Base-by-base conservation (phyloP, 2,329 filamentous ascomycete genomes). In the Waltergamsia citrina region DNA sequence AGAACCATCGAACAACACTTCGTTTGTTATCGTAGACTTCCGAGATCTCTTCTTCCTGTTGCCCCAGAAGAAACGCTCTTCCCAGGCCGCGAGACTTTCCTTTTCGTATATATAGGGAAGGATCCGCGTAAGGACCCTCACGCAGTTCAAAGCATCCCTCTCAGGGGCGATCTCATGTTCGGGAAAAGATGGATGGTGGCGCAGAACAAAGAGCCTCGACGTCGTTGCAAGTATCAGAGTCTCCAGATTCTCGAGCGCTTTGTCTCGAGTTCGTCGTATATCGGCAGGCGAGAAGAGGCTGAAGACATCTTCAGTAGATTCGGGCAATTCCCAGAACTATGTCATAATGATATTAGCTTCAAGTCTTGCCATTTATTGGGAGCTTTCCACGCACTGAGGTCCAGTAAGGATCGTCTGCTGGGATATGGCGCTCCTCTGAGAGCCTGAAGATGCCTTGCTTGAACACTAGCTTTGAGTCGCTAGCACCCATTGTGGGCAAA, bases 381-480 rank as follows among this genome's bases (percentile, higher is more conserved):
- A 20, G 8, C 43, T 45, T 7, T 34, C 12, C n/a, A 68, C 82
- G 52, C 62, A 93, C 87, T 56, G 85, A 85, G 43, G 83, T 80
- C 92, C 92, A 98, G 65, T 94, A 95, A 14, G 78, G 70, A 63
- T 95, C 86, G 60, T 92, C 82, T 37, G 86, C 78, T 39, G 86
- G 72, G 53, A 96, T 95, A 55, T 84, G 72, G 45, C 80, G 78
- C 57, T 94, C 83, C 57, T 94, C 87, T n/a, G 87, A 92, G 39
- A 98, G 77, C 54, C 84, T 79, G 67, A 96, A 95, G 65, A 96
- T 94, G 62, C 88, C 90, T 63, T 94, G 85, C 65, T 95, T 96
- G 74, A 98, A 96, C 54, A 90, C 86, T 54, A 96, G 79, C 73
- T 96, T 96, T 51, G 90, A 96, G 66, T 96, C 90, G 63, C 90